phyloP scores from a whole-genome alignment of 75 land plant genomes.

The Azolla pinnata region DNA sequence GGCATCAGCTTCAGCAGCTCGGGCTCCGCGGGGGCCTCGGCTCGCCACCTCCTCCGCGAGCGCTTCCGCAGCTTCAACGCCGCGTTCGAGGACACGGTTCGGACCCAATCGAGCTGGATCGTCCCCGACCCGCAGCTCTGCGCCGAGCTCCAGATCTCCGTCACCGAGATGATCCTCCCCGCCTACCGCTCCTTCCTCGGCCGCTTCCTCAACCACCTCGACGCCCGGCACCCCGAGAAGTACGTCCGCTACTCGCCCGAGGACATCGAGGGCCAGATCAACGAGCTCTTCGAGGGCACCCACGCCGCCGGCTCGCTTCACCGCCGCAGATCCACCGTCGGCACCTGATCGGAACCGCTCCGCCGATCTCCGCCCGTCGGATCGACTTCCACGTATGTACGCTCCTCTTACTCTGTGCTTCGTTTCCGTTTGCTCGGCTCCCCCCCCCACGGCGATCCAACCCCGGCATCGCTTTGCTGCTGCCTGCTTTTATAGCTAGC shows the following conservation, averaged over 20 bases:
- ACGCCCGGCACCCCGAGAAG: slow-evolving; percentile 51
- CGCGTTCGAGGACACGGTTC: slow-evolving; percentile 70
- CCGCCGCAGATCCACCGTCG: too few species aligned
- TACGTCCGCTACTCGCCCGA: slow-evolving; percentile 75
- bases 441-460: too few species aligned
- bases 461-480: too few species aligned
- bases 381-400: too few species aligned
- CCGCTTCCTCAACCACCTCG: slow-evolving; percentile 46
- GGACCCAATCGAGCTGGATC: slow-evolving; percentile 63
- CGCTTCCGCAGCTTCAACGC: slow-evolving; percentile 78
- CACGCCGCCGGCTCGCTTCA: too few species aligned
- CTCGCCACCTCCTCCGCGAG: slow-evolving; percentile 58
- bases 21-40: slow-evolving; percentile 22
- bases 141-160: slow-evolving; percentile 62
- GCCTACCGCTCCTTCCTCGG: slow-evolving; percentile 83
- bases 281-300: slow-evolving; percentile 60
- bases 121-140: slow-evolving; percentile 75
- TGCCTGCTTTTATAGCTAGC: too few species aligned
- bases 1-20: slow-evolving; percentile 50
- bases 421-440: too few species aligned
- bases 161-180: slow-evolving; percentile 65
- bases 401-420: too few species aligned
- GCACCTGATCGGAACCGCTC: too few species aligned
- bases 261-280: slow-evolving; percentile 48
- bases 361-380: too few species aligned